Conservation (phyloP, 768 basidiomycete species). For the Boletales sp. region DNA sequence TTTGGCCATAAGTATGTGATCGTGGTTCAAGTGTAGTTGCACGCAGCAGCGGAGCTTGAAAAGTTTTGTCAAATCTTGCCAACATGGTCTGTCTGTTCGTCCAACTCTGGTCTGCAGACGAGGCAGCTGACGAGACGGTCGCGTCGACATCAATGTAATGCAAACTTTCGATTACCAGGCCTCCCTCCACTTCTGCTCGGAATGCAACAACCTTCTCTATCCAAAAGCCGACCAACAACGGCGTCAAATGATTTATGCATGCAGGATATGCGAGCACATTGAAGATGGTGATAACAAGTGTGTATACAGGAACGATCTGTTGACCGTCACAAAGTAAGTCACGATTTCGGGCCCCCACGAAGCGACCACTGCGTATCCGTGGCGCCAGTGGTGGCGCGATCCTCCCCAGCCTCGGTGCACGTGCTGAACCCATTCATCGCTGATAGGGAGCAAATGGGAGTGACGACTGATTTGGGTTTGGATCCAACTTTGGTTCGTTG, state of each 20-base stretch:
- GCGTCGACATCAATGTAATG: neutral
- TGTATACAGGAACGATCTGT: slow-evolving; percentile 90
- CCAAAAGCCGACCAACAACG: slow-evolving; percentile 88
- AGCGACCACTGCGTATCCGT: neutral
- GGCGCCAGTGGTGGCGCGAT: slow-evolving; percentile 13
- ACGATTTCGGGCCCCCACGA: neutral
- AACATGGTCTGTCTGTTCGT: slow-evolving; percentile 29
- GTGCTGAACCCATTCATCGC: slow-evolving; percentile 4
- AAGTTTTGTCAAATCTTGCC: slow-evolving; percentile 11
- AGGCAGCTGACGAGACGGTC: slow-evolving; percentile 15
- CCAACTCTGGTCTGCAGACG: slow-evolving; percentile 1
- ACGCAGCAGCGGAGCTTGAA: slow-evolving; percentile 26
- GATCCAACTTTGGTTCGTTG: slow-evolving; percentile 81
- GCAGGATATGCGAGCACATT: slow-evolving; percentile 85
- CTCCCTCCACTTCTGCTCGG: slow-evolving; percentile 86
- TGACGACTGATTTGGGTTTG: slow-evolving; percentile 80
- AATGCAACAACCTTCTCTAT: slow-evolving; percentile 94
- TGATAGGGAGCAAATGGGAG: slow-evolving; percentile 86
- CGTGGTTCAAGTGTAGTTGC: neutral
- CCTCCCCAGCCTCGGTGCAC: neutral
- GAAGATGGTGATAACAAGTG: slow-evolving; percentile 85
- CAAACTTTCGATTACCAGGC: slow-evolving; percentile 43
- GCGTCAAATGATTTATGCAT: slow-evolving; percentile 84
- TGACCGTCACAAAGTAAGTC: slow-evolving; percentile 87
- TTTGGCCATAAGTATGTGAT: slow-evolving; percentile 7